Evolutionary conservation across 2,329 filamentous ascomycete genomes (phyloP).

Genomic region (Fusarium subglutinans): DNA sequence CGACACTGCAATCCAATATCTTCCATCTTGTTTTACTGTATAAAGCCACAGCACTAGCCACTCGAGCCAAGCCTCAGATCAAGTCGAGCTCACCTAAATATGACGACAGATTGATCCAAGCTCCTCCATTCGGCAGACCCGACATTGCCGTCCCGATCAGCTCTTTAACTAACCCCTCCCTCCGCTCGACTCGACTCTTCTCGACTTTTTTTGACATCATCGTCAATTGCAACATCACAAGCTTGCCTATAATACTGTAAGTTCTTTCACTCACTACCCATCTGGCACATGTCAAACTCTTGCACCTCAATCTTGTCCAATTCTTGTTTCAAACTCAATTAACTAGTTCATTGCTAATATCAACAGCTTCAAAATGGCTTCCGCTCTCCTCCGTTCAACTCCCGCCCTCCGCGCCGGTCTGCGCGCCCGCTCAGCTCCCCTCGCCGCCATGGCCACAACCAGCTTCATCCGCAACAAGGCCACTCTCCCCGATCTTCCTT

Average conservation of each 20-base stretch:
- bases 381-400: constrained; percentile 76
- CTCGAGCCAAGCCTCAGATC: neutral
- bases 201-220: constrained; percentile 45
- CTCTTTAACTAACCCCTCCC: constrained; percentile 28
- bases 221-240: constrained; percentile 5
- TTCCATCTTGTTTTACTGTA: neutral
- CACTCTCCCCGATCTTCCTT: constrained; percentile 87
- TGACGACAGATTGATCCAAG: neutral
- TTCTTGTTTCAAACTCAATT: neutral
- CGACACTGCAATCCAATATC: neutral
- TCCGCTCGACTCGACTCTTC: constrained; percentile 12
- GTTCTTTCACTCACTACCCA: neutral
- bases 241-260: neutral
- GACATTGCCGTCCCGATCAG: constrained; percentile 31
- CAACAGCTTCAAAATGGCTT: constrained; percentile 63
- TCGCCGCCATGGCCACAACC: constrained; percentile 73
- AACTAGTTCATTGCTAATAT: neutral
- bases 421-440: constrained; percentile 69
- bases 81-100: neutral
- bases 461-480: constrained; percentile 88
- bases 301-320: neutral
- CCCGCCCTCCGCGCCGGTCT: constrained; percentile 75
- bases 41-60: constrained; percentile 10
- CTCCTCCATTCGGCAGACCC: constrained; percentile 41
- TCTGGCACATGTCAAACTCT: neutral